Evolutionary conservation across 805 yeast genomes (phyloP).

Genomic region (Wickerhamiella parazyma): DNA sequence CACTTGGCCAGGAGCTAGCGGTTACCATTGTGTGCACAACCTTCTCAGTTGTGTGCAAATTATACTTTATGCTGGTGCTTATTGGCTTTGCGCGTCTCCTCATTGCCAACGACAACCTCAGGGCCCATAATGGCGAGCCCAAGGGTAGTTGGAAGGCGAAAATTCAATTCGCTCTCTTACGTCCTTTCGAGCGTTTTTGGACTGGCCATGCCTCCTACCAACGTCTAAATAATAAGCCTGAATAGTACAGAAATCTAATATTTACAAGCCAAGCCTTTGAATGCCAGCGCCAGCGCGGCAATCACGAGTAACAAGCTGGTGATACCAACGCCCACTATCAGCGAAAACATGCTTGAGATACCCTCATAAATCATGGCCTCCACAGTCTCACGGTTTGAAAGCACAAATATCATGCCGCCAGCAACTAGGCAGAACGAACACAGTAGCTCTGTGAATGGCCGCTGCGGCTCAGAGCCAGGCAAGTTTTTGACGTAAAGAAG

Average conservation of each 20-base stretch:
- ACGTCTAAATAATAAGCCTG: conserved; percentile 1
- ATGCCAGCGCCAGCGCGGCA: conserved; percentile 53
- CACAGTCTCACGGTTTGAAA: conserved; percentile 75
- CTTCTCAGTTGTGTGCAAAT: conserved; percentile 32
- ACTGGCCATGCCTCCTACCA: conserved; percentile 18
- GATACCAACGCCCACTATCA: conserved; percentile 72
- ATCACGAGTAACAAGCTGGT: conserved; percentile 75
- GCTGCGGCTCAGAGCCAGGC: conserved; percentile 44
- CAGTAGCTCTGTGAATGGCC: conserved; percentile 79
- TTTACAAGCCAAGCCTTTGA: conserved; percentile 24
- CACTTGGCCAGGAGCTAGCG: conserved; percentile 25
- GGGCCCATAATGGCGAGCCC: conserved; percentile 26
- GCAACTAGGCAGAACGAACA: conserved; percentile 65
- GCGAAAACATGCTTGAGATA: conserved; percentile 75
- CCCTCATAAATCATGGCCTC: conserved; percentile 74
- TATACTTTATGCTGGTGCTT: conserved; percentile 43
- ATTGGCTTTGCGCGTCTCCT: conserved; percentile 44
- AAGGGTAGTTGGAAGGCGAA: conserved; percentile 22
- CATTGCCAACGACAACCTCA: conserved; percentile 31
- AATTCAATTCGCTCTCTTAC: conserved; percentile 21
- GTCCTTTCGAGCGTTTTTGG: conserved; percentile 25
- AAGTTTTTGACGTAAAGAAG: conserved; percentile 37
- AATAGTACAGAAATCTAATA: not conserved
- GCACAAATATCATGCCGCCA: conserved; percentile 90
- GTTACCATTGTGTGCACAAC: conserved; percentile 40